These are phyloP conservation scores for Hapsidospora chrysogenum DNA, from an alignment of 495 filamentous ascomycete species.

Conservation along the genomic window DNA sequence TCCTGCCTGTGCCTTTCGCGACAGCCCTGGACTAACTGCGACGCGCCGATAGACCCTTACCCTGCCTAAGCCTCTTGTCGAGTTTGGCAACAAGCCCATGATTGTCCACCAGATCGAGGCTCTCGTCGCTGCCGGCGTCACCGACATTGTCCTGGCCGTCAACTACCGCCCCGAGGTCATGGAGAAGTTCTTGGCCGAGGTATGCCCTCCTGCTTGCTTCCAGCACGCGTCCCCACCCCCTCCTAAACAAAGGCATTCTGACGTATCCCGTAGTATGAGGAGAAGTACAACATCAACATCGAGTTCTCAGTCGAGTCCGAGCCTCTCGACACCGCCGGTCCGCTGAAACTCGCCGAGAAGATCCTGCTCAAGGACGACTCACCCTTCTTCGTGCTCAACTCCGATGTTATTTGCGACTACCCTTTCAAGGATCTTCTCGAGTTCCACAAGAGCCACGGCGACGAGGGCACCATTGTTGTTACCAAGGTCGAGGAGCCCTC, in stretches of 20 bases:
- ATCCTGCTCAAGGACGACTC: constrained; percentile 83
- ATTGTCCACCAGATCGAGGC: constrained; percentile 96
- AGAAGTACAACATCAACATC: constrained; percentile 81
- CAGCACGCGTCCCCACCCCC: constrained; percentile 1
- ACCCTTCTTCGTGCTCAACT: constrained; percentile 98
- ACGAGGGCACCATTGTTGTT: constrained; percentile 96
- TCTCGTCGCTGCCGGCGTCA: constrained; percentile 86
- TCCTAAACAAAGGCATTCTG: not conserved
- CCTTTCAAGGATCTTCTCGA: constrained; percentile 79
- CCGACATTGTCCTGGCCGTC: constrained; percentile 93
- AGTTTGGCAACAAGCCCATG: constrained; percentile 98
- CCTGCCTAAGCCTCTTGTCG: constrained; percentile 91
- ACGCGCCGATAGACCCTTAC: constrained; percentile 60
- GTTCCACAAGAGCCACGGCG: constrained; percentile 82
- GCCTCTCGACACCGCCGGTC: constrained; percentile 89
- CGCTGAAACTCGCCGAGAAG: constrained; percentile 88
- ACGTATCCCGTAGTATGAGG: constrained; percentile 51
- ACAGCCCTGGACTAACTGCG: constrained; percentile 10
- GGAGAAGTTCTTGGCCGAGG: constrained; percentile 43
- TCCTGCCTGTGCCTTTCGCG: too few species aligned
- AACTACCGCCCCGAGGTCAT: constrained; percentile 98
- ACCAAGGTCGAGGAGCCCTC: constrained; percentile 99
- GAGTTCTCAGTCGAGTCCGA: constrained; percentile 94
- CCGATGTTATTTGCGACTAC: constrained; percentile 96
- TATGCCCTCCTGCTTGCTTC: constrained; percentile 11